Conservation (phyloP, 768 basidiomycete genomes). For the Mrakia blollopis region DNA sequence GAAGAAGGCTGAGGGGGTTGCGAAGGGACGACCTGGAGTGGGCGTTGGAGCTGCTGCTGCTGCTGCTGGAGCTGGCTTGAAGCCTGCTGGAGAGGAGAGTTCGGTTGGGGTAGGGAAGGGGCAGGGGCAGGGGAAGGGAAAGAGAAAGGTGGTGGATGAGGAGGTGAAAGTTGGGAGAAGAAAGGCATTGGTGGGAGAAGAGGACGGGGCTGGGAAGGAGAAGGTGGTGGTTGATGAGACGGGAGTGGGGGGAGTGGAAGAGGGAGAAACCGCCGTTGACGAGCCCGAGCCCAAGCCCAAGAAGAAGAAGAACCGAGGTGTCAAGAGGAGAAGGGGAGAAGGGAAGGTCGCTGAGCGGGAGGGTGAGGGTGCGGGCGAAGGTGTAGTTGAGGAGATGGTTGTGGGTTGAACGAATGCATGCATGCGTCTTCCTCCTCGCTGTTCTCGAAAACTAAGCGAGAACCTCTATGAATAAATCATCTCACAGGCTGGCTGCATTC, state of each 20-base stretch:
- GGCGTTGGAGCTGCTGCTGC: neutral
- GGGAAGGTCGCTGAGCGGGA: neutral
- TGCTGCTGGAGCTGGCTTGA: neutral
- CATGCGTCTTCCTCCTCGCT: too few species aligned
- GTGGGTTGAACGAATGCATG: neutral
- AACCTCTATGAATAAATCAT: too few species aligned
- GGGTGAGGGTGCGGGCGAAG: neutral
- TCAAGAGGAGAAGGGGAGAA: neutral
- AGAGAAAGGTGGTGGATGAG: neutral
- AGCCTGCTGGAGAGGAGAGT: neutral
- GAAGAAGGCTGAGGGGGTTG: constrained; percentile 5
- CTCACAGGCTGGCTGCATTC: too few species aligned
- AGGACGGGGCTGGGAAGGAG: neutral
- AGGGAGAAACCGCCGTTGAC: too few species aligned
- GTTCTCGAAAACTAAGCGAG: too few species aligned
- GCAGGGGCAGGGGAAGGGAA: neutral
- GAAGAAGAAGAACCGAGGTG: constrained; percentile 7
- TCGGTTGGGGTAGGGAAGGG: neutral
- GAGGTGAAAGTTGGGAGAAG: neutral
- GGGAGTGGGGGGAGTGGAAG: neutral
- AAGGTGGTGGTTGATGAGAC: neutral
- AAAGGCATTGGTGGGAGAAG: too few species aligned
- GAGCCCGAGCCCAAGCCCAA: too few species aligned
- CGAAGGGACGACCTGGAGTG: neutral
- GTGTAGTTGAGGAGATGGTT: neutral